Percentiles rank a stretch among this genome's conserved stretches.
Evolutionary conservation across 768 basidiomycete species (phyloP).

Genomic region (Piloderma croceum): DNA sequence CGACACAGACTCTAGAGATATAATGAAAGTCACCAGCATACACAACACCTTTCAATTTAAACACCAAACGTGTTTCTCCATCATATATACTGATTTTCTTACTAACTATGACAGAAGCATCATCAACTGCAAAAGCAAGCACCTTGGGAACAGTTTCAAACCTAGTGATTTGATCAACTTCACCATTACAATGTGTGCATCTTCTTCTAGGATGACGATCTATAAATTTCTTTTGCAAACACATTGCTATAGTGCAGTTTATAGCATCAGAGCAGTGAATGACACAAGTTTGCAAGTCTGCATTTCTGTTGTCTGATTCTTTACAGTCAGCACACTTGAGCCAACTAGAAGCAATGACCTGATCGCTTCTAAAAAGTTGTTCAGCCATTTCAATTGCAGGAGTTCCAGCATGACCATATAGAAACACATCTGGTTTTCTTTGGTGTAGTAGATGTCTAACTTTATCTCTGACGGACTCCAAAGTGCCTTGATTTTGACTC

Average conservation of each 20-base stretch:
- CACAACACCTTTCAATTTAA: constrained; percentile 14
- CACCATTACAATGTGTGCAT: background rate
- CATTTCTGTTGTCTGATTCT: background rate
- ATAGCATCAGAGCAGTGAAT: no score
- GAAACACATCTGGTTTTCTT: background rate
- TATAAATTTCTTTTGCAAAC: background rate
- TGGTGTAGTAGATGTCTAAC: background rate
- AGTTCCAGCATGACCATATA: background rate
- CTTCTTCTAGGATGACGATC: background rate
- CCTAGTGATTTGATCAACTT: background rate
- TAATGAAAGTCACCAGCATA: constrained; percentile 20
- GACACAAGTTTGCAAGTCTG: background rate
- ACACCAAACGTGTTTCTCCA: background rate
- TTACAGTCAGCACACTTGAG: background rate
- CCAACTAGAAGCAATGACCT: background rate
- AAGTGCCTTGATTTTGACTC: background rate
- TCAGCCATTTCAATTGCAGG: background rate
- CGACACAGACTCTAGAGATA: constrained; percentile 10
- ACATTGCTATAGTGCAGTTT: background rate
- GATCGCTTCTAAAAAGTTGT: background rate
- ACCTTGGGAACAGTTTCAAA: background rate
- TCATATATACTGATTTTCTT: background rate
- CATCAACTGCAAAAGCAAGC: background rate
- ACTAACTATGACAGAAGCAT: constrained; percentile 6
- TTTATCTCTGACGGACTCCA: background rate